Conservation (phyloP, 345 rosid species). For the Gossypioides kirkii region DNA sequence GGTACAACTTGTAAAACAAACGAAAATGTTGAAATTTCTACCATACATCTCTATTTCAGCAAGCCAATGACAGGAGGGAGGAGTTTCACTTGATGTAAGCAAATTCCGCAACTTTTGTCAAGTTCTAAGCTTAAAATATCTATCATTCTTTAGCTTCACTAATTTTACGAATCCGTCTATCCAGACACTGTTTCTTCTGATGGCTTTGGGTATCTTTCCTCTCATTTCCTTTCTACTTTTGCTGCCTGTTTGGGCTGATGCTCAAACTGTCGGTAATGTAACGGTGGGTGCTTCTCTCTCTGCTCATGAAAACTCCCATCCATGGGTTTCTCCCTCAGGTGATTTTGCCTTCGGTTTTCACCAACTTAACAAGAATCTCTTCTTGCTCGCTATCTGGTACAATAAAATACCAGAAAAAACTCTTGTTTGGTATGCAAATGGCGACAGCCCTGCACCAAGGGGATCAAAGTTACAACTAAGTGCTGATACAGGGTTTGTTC, state of each 20-base stretch:
- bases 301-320: not conserved
- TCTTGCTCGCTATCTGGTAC: constrained; percentile 38
- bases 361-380: constrained; percentile 8
- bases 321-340: constrained; percentile 28
- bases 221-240: not conserved
- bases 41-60: not conserved
- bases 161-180: not conserved
- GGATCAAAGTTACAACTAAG: constrained; percentile 30
- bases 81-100: not conserved
- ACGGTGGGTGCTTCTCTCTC: constrained; percentile 3
- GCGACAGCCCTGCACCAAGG: constrained; percentile 19
- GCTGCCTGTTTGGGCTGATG: not conserved
- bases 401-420: constrained; percentile 32
- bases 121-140: not conserved
- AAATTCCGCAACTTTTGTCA: not conserved
- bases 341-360: constrained; percentile 44
- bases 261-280: constrained; percentile 5
- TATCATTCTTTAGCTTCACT: not conserved
- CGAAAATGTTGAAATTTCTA: not conserved
- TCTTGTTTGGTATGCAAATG: constrained; percentile 36
- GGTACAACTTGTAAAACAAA: no score
- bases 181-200: not conserved
- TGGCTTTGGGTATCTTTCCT: constrained; percentile 1
- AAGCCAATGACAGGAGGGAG: not conserved
- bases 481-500: constrained; percentile 19